Base-by-base conservation (phyloP, 768 basidiomycete genomes). In the Naganishia randhawae region DNA sequence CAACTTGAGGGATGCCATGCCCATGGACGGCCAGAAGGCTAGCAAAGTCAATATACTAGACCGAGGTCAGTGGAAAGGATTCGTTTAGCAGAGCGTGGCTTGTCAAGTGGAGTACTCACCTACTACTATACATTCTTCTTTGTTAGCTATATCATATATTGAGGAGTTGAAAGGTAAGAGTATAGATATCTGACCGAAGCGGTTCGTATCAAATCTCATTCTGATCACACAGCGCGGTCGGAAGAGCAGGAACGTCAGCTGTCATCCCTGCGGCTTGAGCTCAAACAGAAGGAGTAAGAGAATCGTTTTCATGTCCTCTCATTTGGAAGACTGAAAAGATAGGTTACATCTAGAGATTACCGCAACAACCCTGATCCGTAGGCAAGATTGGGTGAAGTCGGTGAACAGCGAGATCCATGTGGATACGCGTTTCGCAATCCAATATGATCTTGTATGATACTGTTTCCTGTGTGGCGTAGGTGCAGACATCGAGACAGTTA, bases 11-110 rank as follows among this genome's bases (percentile, higher is more conserved):
- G 89, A 91, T 75, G 88, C 88, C 66, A 87, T 95, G 73, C 92
- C 92, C 32, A 84, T 88, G 69, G 89, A 88, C 53, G 92, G 91
- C 83, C 91, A 93, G 84, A 91, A 92, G 84, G 87, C 90, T 11
- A 91, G 89, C 85, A 95, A 95, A 82, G 89, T 92, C 63, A 90
- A 88, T 71, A 83, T 94, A 66, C 85, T 95, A 73, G 92, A 94
- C 75, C 87, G 92, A 76, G 87, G 88, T 91, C 75, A 69, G 86
- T 76, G 19, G 9, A 8, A 8, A 8, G 9, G 8, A 25, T 37
- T n/a, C 13, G 8, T n/a, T 11, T 35, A 8, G 14, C 1, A 22
- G n/a, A 33, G 33, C 33, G 32, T 37, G 13, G 11, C 33, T 22
- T 19, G 31, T 13, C 10, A 32, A 5, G 3, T n/a, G 31, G 19